phyloP scores from a whole-genome alignment of 306 rosid species.

The Oxytropis ochrocephala region DNA sequence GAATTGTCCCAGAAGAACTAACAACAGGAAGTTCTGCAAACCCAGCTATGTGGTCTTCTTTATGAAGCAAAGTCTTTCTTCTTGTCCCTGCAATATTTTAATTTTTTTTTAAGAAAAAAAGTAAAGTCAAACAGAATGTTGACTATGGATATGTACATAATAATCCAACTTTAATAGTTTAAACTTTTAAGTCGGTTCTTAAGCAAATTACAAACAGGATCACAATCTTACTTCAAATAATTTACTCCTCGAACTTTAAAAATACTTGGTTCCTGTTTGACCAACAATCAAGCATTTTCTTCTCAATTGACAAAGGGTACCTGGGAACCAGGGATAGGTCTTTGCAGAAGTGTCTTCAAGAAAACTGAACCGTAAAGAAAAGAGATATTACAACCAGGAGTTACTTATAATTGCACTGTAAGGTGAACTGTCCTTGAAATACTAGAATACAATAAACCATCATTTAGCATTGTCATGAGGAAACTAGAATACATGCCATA shows the following conservation, averaged over 20 bases:
- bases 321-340: conserved; percentile 82
- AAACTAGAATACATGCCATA: neutral
- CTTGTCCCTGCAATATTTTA: conserved; percentile 53
- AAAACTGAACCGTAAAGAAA: conserved; percentile 52
- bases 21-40: conserved; percentile 50
- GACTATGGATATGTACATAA: neutral
- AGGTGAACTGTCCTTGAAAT: neutral
- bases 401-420: neutral
- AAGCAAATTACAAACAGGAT: conserved; percentile 9
- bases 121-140: too few species aligned
- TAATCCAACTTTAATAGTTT: neutral
- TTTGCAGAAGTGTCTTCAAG: conserved; percentile 62
- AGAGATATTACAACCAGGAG: neutral
- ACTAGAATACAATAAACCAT: neutral
- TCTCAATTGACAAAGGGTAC: conserved; percentile 71
- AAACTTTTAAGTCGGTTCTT: neutral
- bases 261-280: conserved; percentile 57
- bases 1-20: conserved; percentile 44
- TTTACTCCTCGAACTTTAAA: conserved; percentile 66
- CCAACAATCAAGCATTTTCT: conserved; percentile 75
- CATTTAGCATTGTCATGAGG: neutral
- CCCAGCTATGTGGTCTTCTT: conserved; percentile 66
- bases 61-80: conserved; percentile 76
- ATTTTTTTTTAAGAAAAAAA: too few species aligned
- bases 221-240: conserved; percentile 65